Base-by-base conservation (phyloP, 805 yeast genomes). In the Saturnispora diversa region DNA sequence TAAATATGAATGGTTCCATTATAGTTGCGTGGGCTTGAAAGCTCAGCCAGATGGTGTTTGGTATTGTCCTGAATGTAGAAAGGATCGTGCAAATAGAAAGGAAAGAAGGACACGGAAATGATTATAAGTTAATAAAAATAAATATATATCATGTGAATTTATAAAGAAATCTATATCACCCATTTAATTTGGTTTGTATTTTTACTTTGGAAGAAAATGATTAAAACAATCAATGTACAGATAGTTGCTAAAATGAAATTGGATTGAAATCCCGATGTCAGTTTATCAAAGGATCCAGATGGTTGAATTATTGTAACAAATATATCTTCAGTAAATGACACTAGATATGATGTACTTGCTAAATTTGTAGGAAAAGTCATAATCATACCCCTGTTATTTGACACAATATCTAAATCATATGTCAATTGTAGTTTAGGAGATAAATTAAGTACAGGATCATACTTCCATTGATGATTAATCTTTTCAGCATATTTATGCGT, bases 31-130 rank as follows among this genome's bases (percentile, higher is more conserved):
- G 31, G 96, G 96, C 1, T 70, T 92, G 47, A 84, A 81, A 25
- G 88, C 84, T 44, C 96, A 95, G 8, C 98, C 98, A 4, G 77
- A 78, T 53, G 97, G 96, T 12, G 81, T 83, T 35, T 92, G 98
- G 98, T 90, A 79, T 59, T 92, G 98, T 66, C 90, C 97, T 0
- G 90, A 84, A 46, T 88, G 97, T 68, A 60, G 64, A 15, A 62
- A 59, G 39, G 50, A 44, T 26, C 27, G 42, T 7, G 21, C 37
- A 10, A 39, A 39, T 24, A 34, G 42, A 10, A 39, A 39, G 19
- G 42, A 39, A 13, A 32, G 38, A 19, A 33, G 38, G 21, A 39
- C 13, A n/a, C 20, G 42, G 11, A 29, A 37, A 22, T 36, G 21
- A 20, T 17, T 6, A 8, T 13, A 15, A 15, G 11, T 28, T 12